Percentiles rank a stretch among this genome's conserved stretches.
Conservation (phyloP, 2,329 filamentous ascomycete species). For the Epichloe sylvatica region DNA sequence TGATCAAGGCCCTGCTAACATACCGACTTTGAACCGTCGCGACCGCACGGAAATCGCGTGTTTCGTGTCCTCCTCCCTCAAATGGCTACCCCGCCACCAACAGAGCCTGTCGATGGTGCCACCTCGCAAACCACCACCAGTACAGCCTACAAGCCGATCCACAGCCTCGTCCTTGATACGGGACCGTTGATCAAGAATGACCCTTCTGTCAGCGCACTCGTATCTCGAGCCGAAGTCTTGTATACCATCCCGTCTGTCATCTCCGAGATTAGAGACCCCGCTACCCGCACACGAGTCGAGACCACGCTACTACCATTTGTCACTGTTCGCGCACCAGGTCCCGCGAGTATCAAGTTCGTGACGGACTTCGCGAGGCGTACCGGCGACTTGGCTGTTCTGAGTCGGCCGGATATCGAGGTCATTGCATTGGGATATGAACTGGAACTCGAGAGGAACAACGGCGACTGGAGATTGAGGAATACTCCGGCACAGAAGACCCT, state of each 20-base stretch:
- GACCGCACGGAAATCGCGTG: background rate
- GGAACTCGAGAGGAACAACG: slow-evolving; percentile 83
- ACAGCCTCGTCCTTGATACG: slow-evolving; percentile 78
- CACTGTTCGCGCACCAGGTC: slow-evolving; percentile 57
- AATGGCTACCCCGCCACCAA: slow-evolving; percentile 3
- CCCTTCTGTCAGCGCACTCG: slow-evolving; percentile 67
- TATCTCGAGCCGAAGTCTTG: slow-evolving; percentile 61
- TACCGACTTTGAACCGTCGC: background rate
- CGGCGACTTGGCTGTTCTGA: slow-evolving; percentile 78
- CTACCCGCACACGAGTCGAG: slow-evolving; percentile 67
- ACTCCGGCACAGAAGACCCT: slow-evolving; percentile 65
- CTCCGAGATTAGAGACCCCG: slow-evolving; percentile 74
- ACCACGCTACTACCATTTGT: slow-evolving; percentile 78
- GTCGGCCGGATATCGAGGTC: slow-evolving; percentile 76
- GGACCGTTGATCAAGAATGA: slow-evolving; percentile 91
- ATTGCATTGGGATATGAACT: slow-evolving; percentile 85
- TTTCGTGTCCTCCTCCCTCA: background rate
- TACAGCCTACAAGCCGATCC: slow-evolving; percentile 46
- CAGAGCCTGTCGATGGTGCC: slow-evolving; percentile 4
- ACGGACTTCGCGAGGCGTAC: slow-evolving; percentile 78
- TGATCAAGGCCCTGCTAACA: background rate
- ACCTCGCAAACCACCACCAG: slow-evolving; percentile 5
- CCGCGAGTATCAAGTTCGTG: slow-evolving; percentile 66
- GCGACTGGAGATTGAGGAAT: slow-evolving; percentile 71
- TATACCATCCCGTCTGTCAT: slow-evolving; percentile 78